Evolutionary conservation across 352 stramenopile species (phyloP).

Genomic region (Pythium phragmitis): DNA sequence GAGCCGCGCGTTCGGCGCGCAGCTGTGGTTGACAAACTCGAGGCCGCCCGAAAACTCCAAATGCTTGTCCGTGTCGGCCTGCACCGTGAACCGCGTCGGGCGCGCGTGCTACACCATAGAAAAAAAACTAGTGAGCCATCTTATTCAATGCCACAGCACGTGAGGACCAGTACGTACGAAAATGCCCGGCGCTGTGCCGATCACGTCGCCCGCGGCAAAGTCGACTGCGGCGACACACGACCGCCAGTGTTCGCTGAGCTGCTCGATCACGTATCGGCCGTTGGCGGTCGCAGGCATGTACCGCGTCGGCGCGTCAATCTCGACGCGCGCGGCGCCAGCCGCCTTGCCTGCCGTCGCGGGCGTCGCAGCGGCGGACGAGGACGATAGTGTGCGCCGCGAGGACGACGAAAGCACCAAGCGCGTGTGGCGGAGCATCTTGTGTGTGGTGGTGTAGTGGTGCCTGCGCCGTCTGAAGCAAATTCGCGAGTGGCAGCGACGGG

Average conservation of each 20-base stretch:
- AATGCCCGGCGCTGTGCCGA: slow-evolving; percentile 65
- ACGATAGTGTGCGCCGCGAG: slow-evolving; percentile 39
- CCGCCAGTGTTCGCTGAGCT: slow-evolving; percentile 68
- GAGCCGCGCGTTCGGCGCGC: slow-evolving; percentile 79
- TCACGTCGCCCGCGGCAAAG: slow-evolving; percentile 61
- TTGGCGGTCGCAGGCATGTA: slow-evolving; percentile 63
- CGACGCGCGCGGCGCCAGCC: slow-evolving; percentile 5
- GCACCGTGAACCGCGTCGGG: slow-evolving; percentile 84
- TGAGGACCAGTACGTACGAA: slow-evolving; percentile 46
- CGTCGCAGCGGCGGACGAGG: slow-evolving; percentile 32
- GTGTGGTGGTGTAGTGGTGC: not conserved
- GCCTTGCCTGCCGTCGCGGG: slow-evolving; percentile 27
- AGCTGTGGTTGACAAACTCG: slow-evolving; percentile 89
- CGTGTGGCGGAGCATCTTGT: slow-evolving; percentile 20
- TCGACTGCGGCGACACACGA: slow-evolving; percentile 68
- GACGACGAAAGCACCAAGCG: slow-evolving; percentile 26
- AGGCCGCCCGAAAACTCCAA: slow-evolving; percentile 79
- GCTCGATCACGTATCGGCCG: slow-evolving; percentile 70
- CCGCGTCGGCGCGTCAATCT: slow-evolving; percentile 35
- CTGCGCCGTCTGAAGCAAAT: not conserved
- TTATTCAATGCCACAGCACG: not conserved
- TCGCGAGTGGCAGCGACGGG: slow-evolving; percentile 3
- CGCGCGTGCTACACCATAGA: slow-evolving; percentile 34
- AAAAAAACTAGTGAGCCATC: not conserved
- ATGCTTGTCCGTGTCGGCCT: slow-evolving; percentile 77